Percentiles rank a stretch among this genome's conserved stretches.
phyloP scores from a whole-genome alignment of 805 yeast genomes.

The Kazachstania kunashirensis region DNA sequence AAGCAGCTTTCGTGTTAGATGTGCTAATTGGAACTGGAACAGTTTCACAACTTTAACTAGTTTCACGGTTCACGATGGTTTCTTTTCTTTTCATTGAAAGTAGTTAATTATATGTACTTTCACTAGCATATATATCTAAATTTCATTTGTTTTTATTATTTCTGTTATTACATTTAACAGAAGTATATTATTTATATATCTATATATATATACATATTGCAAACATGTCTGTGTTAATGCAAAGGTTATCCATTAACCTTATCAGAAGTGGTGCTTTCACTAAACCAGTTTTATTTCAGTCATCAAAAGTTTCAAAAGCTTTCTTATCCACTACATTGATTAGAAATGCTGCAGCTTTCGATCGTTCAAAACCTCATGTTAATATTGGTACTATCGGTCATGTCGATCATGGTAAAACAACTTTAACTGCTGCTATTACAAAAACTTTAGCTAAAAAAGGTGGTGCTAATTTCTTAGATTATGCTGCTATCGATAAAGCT shows the following conservation, averaged over 20 bases:
- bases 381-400: constrained; percentile 98
- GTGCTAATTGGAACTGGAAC: too few species aligned
- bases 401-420: constrained; percentile 98
- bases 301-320: neutral
- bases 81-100: too few species aligned
- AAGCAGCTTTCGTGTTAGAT: too few species aligned
- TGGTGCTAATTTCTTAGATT: constrained; percentile 90
- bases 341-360: constrained; percentile 59
- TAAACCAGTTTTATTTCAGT: neutral
- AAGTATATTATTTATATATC: too few species aligned
- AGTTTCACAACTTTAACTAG: too few species aligned
- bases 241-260: constrained; percentile 11
- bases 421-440: constrained; percentile 97
- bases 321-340: neutral
- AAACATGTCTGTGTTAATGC: constrained; percentile 14
- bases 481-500: constrained; percentile 88
- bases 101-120: too few species aligned
- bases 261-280: neutral
- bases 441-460: constrained; percentile 80
- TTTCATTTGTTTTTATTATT: too few species aligned
- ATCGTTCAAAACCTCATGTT: constrained; percentile 93
- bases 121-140: too few species aligned
- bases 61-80: too few species aligned
- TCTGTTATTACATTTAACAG: too few species aligned
- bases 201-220: neutral